Conservation (phyloP, 306 rosid genomes). For the Rosa multiflora region DNA sequence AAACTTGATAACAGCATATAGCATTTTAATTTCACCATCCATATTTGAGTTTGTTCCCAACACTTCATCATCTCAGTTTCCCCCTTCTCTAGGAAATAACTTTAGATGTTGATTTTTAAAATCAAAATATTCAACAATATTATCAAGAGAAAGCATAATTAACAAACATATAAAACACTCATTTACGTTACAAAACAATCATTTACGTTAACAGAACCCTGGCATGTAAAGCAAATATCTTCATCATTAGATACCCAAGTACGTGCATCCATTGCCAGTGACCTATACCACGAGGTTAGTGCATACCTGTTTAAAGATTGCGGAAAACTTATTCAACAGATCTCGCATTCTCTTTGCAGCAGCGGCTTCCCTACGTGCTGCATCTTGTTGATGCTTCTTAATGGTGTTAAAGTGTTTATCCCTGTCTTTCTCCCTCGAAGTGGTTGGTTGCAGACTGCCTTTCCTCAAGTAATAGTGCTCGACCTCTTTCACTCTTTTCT, state of each 20-base stretch:
- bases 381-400: slow-evolving; percentile 77
- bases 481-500: slow-evolving; percentile 62
- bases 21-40: neutral
- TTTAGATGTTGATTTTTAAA: neutral
- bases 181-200: neutral
- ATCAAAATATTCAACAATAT: neutral
- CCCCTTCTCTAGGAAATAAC: neutral
- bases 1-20: neutral
- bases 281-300: neutral
- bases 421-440: slow-evolving; percentile 63
- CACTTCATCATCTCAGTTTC: neutral
- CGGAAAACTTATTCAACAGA: slow-evolving; percentile 71
- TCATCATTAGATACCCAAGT: neutral
- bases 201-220: neutral
- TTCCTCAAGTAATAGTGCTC: slow-evolving; percentile 52
- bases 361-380: slow-evolving; percentile 66
- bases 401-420: slow-evolving; percentile 57
- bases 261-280: neutral
- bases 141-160: neutral
- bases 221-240: neutral
- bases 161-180: neutral
- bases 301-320: slow-evolving; percentile 71
- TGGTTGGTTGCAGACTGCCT: slow-evolving; percentile 41
- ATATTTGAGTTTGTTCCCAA: neutral
- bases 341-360: slow-evolving; percentile 90